Conservation (phyloP, 1,284 basidiomycete species). For the Stygiomarasmius scandens region DNA sequence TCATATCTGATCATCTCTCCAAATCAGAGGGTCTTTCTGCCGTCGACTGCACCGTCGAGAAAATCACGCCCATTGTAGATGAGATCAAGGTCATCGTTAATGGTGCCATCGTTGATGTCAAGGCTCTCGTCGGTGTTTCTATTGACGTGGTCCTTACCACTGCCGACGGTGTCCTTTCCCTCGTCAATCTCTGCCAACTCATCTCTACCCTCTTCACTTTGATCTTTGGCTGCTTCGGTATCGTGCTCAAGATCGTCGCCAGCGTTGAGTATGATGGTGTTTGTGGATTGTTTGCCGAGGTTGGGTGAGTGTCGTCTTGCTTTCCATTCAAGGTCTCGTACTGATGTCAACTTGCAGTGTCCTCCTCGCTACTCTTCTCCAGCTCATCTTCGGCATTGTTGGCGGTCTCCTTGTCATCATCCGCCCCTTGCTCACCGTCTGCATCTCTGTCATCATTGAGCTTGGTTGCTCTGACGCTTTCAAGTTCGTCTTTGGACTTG, state of each 20-base stretch:
- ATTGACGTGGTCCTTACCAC: constrained; percentile 6
- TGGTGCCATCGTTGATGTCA: constrained; percentile 1
- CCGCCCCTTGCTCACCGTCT: background rate
- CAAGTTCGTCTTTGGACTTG: background rate
- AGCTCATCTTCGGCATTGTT: constrained; percentile 2
- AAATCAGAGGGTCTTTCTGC: no score
- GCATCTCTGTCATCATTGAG: constrained; percentile 1
- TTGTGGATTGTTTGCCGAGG: no score
- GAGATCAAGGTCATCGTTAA: constrained; percentile 1
- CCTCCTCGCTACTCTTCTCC: constrained; percentile 7
- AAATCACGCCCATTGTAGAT: constrained; percentile 4
- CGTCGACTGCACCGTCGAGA: constrained; percentile 1
- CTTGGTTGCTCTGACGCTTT: constrained; percentile 4
- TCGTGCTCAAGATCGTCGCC: constrained; percentile 1
- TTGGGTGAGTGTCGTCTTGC: no score
- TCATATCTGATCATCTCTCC: background rate
- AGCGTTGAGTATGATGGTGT: background rate
- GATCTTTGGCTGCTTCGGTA: constrained; percentile 6
- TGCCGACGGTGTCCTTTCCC: constrained; percentile 10
- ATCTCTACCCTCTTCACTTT: constrained; percentile 4
- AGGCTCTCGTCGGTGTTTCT: background rate
- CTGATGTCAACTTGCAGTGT: no score
- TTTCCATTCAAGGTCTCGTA: no score
- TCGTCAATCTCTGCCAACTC: constrained; percentile 1
- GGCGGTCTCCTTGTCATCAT: constrained; percentile 4